A percentile compares a stretch with the other conserved stretches of the same genome.
Evolutionary conservation across 2,329 filamentous ascomycete genomes (phyloP).

Genomic region (Penicillium olsonii): DNA sequence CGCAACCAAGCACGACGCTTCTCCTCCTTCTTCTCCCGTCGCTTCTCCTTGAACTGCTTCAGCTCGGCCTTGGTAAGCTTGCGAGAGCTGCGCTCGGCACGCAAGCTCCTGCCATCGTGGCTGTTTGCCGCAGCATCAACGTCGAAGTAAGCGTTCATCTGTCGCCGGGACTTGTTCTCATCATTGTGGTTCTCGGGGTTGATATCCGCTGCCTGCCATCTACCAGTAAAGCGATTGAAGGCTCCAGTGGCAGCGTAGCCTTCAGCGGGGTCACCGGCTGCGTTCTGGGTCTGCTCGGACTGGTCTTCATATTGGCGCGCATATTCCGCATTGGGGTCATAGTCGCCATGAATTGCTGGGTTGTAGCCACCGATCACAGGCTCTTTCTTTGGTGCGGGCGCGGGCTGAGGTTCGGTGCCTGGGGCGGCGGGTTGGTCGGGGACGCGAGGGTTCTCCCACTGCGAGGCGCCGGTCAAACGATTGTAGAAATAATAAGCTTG

Average conservation of each 20-base stretch:
- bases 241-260: slow-evolving; percentile 68
- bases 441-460: slow-evolving; percentile 86
- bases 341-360: slow-evolving; percentile 92
- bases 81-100: slow-evolving; percentile 84
- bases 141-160: slow-evolving; percentile 95
- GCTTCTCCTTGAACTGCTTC: slow-evolving; percentile 88
- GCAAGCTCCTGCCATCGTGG: slow-evolving; percentile 86
- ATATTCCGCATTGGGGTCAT: slow-evolving; percentile 95
- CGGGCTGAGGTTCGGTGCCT: slow-evolving; percentile 32
- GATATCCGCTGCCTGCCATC: slow-evolving; percentile 69
- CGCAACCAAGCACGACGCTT: slow-evolving; percentile 88
- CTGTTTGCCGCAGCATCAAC: slow-evolving; percentile 90
- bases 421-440: slow-evolving; percentile 45
- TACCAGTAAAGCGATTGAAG: slow-evolving; percentile 92
- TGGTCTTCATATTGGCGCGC: slow-evolving; percentile 60
- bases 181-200: slow-evolving; percentile 78
- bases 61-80: slow-evolving; percentile 82
- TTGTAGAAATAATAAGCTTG: slow-evolving; percentile 84
- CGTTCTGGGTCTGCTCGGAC: slow-evolving; percentile 21
- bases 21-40: slow-evolving; percentile 86
- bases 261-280: slow-evolving; percentile 43
- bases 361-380: slow-evolving; percentile 77
- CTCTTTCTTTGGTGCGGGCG: slow-evolving; percentile 34
- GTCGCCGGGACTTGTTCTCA: slow-evolving; percentile 80
- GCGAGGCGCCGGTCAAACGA: slow-evolving; percentile 70